A percentile compares a stretch with the other conserved stretches of the same genome.
These are phyloP conservation scores for Penicillium samsonianum DNA, from an alignment of 495 filamentous ascomycete species.

Conservation along the genomic window DNA sequence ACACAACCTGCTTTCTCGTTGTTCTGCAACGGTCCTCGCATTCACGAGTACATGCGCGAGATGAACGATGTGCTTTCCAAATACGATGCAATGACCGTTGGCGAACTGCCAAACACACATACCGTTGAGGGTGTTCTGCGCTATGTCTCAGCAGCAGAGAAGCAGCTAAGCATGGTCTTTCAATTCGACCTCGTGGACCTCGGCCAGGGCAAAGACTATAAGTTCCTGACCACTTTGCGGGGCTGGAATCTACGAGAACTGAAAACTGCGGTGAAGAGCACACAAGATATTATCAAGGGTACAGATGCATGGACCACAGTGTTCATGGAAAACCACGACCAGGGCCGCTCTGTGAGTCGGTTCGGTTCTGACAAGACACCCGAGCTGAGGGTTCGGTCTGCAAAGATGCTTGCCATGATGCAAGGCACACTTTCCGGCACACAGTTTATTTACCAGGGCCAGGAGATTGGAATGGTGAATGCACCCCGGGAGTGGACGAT, in stretches of 20 bases:
- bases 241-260: constrained; percentile 47
- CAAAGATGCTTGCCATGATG: constrained; percentile 56
- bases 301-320: constrained; percentile 54
- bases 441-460: constrained; percentile 57
- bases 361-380: constrained; percentile 48
- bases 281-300: constrained; percentile 50
- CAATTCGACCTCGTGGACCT: constrained; percentile 54
- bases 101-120: constrained; percentile 50
- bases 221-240: constrained; percentile 40
- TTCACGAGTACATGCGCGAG: constrained; percentile 55
- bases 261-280: constrained; percentile 35
- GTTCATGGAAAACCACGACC: constrained; percentile 45
- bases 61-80: constrained; percentile 46
- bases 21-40: constrained; percentile 60
- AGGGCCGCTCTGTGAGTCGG: constrained; percentile 49
- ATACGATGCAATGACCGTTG: constrained; percentile 53
- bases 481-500: constrained; percentile 43
- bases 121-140: constrained; percentile 45
- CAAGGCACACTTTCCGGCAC: constrained; percentile 53
- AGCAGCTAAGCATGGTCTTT: constrained; percentile 58
- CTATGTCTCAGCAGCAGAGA: constrained; percentile 46
- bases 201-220: constrained; percentile 40
- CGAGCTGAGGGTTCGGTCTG: constrained; percentile 42
- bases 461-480: constrained; percentile 60
- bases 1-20: constrained; percentile 47